These are phyloP conservation scores for Sungouiella thailandica DNA, from an alignment of 805 yeast species.

Conservation along the genomic window DNA sequence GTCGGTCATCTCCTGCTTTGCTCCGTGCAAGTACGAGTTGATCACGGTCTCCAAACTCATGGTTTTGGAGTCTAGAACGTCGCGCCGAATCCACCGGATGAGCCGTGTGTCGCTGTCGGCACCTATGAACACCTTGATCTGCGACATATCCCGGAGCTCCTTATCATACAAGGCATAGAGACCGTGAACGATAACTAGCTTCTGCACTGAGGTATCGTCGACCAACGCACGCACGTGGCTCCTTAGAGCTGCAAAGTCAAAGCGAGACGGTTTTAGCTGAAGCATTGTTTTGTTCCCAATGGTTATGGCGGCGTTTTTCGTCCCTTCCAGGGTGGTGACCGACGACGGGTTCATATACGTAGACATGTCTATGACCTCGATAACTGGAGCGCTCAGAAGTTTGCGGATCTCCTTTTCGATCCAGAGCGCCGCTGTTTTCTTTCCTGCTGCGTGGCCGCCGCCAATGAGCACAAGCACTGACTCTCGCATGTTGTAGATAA, in stretches of 20 bases:
- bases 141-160: conserved; percentile 49
- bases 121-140: conserved; percentile 70
- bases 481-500: background rate
- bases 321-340: conserved; percentile 14
- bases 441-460: conserved; percentile 63
- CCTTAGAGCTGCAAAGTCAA: conserved; percentile 29
- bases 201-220: conserved; percentile 20
- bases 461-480: conserved; percentile 45
- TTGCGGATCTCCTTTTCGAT: conserved; percentile 27
- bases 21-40: conserved; percentile 45
- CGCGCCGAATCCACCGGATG: conserved; percentile 66
- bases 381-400: conserved; percentile 5
- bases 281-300: conserved; percentile 18
- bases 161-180: conserved; percentile 71
- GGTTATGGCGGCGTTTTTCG: conserved; percentile 25
- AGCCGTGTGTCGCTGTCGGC: conserved; percentile 82
- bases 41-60: conserved; percentile 33
- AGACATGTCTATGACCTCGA: conserved; percentile 42
- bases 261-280: conserved; percentile 37
- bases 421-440: conserved; percentile 31
- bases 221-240: conserved; percentile 5
- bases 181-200: conserved; percentile 57
- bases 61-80: conserved; percentile 19
- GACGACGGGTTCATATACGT: conserved; percentile 21
- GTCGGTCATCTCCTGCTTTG: conserved; percentile 63